A percentile compares a stretch with the other conserved stretches of the same genome.
These are phyloP conservation scores for Pyrenochaeta sp. DNA, from an alignment of 2,329 filamentous ascomycete genomes.

Conservation along the genomic window DNA sequence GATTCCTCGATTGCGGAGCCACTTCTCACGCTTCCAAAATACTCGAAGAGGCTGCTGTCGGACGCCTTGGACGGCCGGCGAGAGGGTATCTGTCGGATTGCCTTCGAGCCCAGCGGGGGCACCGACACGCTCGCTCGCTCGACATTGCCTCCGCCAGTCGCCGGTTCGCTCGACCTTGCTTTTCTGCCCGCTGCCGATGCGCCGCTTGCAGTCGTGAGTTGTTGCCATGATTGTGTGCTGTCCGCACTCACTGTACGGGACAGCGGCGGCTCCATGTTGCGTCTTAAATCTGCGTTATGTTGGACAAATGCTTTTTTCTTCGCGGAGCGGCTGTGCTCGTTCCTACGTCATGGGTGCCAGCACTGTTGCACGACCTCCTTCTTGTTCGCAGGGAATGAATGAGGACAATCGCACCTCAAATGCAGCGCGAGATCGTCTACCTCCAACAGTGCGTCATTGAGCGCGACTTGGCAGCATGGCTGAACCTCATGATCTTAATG, in stretches of 20 bases:
- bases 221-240: constrained; percentile 51
- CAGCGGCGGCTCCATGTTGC: constrained; percentile 40
- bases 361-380: neutral
- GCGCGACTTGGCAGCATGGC: constrained; percentile 24
- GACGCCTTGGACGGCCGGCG: constrained; percentile 53
- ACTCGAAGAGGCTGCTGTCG: constrained; percentile 52
- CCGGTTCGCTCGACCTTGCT: constrained; percentile 66
- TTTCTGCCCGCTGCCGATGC: constrained; percentile 58
- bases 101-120: constrained; percentile 61
- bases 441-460: constrained; percentile 18
- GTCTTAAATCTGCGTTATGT: constrained; percentile 13
- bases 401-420: neutral
- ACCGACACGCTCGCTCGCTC: constrained; percentile 71
- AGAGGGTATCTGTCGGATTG: constrained; percentile 55
- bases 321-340: constrained; percentile 11
- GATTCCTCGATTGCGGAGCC: constrained; percentile 60
- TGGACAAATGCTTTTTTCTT: constrained; percentile 19
- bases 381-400: neutral
- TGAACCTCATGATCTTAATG: constrained; percentile 17
- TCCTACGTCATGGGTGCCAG: constrained; percentile 23
- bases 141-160: constrained; percentile 65
- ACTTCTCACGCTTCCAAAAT: constrained; percentile 29
- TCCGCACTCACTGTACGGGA: constrained; percentile 49
- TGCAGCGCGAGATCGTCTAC: constrained; percentile 1
- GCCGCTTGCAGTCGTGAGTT: constrained; percentile 59